A percentile compares a stretch with the other conserved stretches of the same genome.
phyloP scores from a whole-genome alignment of 768 basidiomycete genomes.

The Cystofilobasidium macerans region DNA sequence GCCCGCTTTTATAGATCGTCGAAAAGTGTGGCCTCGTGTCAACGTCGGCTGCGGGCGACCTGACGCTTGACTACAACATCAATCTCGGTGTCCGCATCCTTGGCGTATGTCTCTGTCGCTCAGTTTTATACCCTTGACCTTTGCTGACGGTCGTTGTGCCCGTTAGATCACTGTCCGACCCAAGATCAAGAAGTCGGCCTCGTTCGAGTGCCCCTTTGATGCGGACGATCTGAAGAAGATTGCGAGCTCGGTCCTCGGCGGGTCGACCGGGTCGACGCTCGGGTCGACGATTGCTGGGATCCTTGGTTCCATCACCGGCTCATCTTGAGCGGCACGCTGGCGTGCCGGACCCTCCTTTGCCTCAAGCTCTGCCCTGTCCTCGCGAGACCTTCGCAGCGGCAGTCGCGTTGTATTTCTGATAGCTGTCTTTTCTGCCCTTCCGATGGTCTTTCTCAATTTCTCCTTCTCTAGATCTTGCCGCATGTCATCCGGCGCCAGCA shows the following conservation, averaged over 20 bases:
- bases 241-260: background rate
- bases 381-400: no score
- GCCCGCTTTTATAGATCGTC: background rate
- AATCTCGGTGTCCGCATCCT: slow-evolving; percentile 5
- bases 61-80: slow-evolving; percentile 20
- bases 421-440: no score
- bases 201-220: background rate
- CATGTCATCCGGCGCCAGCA: no score
- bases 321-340: no score
- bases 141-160: no score
- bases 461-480: no score
- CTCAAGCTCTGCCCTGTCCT: no score
- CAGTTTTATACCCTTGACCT: no score
- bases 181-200: background rate
- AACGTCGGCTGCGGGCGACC: slow-evolving; percentile 1
- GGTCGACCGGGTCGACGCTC: no score
- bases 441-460: no score
- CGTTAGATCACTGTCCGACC: slow-evolving; percentile 1
- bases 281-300: background rate
- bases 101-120: background rate
- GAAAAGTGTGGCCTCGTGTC: slow-evolving; percentile 9
- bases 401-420: no score
- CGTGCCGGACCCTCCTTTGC: no score
- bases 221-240: background rate
- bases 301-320: background rate